A percentile compares a stretch with the other conserved stretches of the same genome.
phyloP scores from a whole-genome alignment of 2,329 filamentous ascomycete genomes.

The Fusarium verticillioides region DNA sequence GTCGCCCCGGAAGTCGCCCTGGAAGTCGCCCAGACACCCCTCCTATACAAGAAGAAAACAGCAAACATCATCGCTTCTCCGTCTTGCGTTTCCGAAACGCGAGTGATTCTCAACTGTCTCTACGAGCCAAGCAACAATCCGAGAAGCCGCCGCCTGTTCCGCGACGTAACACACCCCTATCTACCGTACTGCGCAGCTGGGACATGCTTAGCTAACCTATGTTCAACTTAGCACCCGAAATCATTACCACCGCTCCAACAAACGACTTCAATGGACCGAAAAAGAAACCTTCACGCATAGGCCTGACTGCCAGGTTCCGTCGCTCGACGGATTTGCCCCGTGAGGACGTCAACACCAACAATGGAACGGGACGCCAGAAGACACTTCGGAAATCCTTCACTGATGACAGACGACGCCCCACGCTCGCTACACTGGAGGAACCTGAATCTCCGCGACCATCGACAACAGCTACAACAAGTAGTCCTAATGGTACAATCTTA shows the following conservation, averaged over 20 bases:
- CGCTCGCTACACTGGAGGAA: slow-evolving; percentile 65
- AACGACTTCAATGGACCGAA: slow-evolving; percentile 65
- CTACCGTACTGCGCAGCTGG: neutral
- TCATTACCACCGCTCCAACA: slow-evolving; percentile 93
- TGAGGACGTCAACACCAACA: slow-evolving; percentile 41
- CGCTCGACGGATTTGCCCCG: slow-evolving; percentile 61
- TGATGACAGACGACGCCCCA: slow-evolving; percentile 47
- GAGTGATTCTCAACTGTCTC: slow-evolving; percentile 88
- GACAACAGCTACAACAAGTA: slow-evolving; percentile 42
- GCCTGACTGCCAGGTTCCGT: slow-evolving; percentile 63
- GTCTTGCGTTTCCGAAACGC: slow-evolving; percentile 90
- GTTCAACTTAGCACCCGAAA: slow-evolving; percentile 67
- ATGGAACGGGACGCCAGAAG: slow-evolving; percentile 30
- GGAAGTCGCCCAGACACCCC: slow-evolving; percentile 58
- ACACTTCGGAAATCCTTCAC: slow-evolving; percentile 58
- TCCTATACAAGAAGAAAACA: slow-evolving; percentile 64
- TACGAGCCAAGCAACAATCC: slow-evolving; percentile 76
- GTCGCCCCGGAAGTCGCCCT: slow-evolving; percentile 48
- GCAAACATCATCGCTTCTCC: slow-evolving; percentile 71
- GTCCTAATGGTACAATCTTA: slow-evolving; percentile 58
- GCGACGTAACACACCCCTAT: slow-evolving; percentile 59
- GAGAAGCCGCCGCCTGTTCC: slow-evolving; percentile 67
- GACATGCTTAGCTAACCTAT: slow-evolving; percentile 32
- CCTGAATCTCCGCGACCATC: slow-evolving; percentile 52
- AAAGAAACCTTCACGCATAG: slow-evolving; percentile 67